phyloP scores from a whole-genome alignment of 192 early-diverging fungal species.

The Chytriomyces sp. region DNA sequence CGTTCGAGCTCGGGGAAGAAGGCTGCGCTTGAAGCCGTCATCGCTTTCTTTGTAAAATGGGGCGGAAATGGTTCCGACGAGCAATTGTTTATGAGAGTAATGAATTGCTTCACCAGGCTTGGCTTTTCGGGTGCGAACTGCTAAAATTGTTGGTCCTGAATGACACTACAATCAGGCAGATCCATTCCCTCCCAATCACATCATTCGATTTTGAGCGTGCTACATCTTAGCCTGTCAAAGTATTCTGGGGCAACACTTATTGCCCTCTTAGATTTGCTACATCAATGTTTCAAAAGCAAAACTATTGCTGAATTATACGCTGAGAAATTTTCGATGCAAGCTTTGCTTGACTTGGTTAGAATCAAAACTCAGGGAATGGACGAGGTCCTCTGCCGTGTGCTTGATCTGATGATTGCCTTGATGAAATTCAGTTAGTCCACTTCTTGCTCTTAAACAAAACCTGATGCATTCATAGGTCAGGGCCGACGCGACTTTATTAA shows the following conservation, averaged over 20 bases:
- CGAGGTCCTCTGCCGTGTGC: no score
- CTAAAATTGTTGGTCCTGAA: neutral
- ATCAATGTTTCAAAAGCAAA: neutral
- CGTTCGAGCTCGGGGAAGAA: neutral
- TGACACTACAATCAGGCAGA: neutral
- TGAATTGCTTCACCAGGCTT: neutral
- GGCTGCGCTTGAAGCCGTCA: neutral
- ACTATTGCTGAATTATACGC: neutral
- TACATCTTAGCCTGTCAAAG: no score
- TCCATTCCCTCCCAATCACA: neutral
- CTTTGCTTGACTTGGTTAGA: neutral
- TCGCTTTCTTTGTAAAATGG: slow-evolving; percentile 1
- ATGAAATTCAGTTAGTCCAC: neutral
- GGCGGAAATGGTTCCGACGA: neutral
- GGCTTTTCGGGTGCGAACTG: neutral
- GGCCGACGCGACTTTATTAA: neutral
- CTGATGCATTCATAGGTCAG: neutral
- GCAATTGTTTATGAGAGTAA: neutral
- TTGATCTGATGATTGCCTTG: neutral
- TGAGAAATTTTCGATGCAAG: neutral
- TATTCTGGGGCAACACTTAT: neutral
- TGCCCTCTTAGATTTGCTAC: neutral
- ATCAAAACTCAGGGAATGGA: no score
- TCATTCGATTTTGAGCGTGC: neutral
- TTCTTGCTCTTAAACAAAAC: neutral